Evolutionary conservation across 805 yeast genomes (phyloP), one percentile per base, ranked within the genome.

Genomic region (Suhomyces sp.): DNA sequence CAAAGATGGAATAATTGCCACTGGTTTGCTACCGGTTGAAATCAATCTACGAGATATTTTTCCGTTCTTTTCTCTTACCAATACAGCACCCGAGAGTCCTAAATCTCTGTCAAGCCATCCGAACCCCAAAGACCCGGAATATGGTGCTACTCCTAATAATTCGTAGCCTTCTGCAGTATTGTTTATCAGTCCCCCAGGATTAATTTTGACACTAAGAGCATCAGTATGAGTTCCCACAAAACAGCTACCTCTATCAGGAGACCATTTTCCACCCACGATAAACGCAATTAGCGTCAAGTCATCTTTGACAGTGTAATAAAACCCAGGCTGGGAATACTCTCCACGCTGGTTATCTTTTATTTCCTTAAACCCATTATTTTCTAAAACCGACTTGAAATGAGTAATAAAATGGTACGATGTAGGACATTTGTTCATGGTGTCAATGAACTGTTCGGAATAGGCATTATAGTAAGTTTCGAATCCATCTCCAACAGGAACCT

Each of bases 61-160:
- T 1, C 62, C 62, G 16, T 40, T 40, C 4, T 25, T 14, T 22
- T 51, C 51, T 24, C 48, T 50, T 1, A 58, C 53, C 17, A 64
- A 43, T 23, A 66, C 44, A 11, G 58, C 40, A 6, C 74, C 74
- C 4, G 69, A 72, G 24, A 68, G 43, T 3, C 70, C 72, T 42
- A 68, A 57, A 39, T 68, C 74, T 35, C 74, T 47, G 41, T 65
- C 68, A 39, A 63, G 51, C 72, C 72, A 66, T 4, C 58, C 34
- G 21, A 53, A 48, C 23, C 50, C 54, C 20, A 64, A 47, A 2
- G 60, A 46, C 2, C 71, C 70, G 2, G 70, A 62, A 38, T 68
- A 68, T 5, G 63, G 60, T 6, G 70, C 70, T 10, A 66, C 70
- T 1, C 70, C 70, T 20, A 68, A 48, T 14, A 56, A 35, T 13